Percentiles rank a stretch among this genome's conserved stretches.
Evolutionary conservation across 176 grass and related monocot genomes (phyloP).

Genomic region (Chrysopogon serrulatus): DNA sequence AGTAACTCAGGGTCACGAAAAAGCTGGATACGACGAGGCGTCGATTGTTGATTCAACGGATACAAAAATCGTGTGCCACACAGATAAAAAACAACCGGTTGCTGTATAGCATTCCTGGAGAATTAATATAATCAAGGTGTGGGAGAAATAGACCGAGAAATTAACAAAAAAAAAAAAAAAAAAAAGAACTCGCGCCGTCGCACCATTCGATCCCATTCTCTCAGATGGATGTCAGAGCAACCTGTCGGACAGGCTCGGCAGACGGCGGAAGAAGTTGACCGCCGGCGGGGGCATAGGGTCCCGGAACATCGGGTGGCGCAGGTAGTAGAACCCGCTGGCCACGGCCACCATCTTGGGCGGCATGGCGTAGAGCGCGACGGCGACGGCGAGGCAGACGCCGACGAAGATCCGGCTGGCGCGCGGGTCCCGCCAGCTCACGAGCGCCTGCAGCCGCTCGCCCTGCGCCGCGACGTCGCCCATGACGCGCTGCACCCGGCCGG

Average conservation of each 20-base stretch:
- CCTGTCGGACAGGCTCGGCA: conserved; percentile 86
- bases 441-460: conserved; percentile 89
- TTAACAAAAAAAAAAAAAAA: background rate
- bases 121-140: background rate
- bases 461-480: conserved; percentile 95
- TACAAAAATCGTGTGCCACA: no score
- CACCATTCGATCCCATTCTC: background rate
- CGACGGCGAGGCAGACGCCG: conserved; percentile 71
- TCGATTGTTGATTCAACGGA: no score
- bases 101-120: no score
- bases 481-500: conserved; percentile 79
- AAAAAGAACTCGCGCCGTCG: background rate
- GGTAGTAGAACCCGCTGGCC: conserved; percentile 89
- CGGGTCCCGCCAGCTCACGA: conserved; percentile 98
- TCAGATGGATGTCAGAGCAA: conserved; percentile 38
- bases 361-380: conserved; percentile 65
- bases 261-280: conserved; percentile 95
- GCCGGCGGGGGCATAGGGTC: conserved; percentile 82
- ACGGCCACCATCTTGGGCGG: conserved; percentile 98
- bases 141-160: no score
- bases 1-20: no score
- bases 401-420: conserved; percentile 93
- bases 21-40: no score
- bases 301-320: conserved; percentile 94
- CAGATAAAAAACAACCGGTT: no score